A percentile compares a stretch with the other conserved stretches of the same genome.
These are phyloP conservation scores for Nothopassalora personata DNA, from an alignment of 2,329 filamentous ascomycete species.

Conservation along the genomic window DNA sequence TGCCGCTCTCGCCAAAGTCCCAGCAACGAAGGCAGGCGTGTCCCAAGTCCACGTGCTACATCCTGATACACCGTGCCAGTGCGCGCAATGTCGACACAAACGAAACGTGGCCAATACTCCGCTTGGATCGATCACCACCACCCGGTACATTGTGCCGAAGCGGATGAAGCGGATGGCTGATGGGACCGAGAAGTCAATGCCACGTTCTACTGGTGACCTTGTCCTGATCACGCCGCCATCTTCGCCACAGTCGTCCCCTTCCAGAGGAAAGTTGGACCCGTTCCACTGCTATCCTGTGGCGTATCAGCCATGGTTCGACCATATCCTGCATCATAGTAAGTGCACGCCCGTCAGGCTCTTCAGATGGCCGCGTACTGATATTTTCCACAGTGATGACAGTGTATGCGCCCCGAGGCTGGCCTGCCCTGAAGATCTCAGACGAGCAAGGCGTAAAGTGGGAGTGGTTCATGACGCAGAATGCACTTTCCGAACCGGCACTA, in stretches of 20 bases:
- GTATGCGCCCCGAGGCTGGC: conserved; percentile 33
- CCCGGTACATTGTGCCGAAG: conserved; percentile 1
- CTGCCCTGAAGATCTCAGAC: conserved; percentile 28
- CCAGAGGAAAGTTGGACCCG: conserved; percentile 21
- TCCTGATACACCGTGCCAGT: conserved; percentile 2
- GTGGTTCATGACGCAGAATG: conserved; percentile 31
- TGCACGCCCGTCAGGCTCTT: not conserved
- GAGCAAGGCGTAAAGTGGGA: conserved; percentile 30
- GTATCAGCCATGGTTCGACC: conserved; percentile 29
- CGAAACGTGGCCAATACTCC: conserved; percentile 4
- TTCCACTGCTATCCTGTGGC: conserved; percentile 31
- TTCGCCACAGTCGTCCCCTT: conserved; percentile 13
- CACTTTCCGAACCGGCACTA: conserved; percentile 30
- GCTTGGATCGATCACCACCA: conserved; percentile 3
- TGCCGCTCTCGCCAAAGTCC: conserved; percentile 3
- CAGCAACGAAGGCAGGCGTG: conserved; percentile 1
- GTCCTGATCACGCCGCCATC: conserved; percentile 18
- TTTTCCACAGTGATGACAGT: conserved; percentile 26
- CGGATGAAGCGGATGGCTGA: conserved; percentile 20
- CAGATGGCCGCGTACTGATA: not conserved
- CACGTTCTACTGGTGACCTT: conserved; percentile 10
- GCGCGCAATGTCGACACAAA: conserved; percentile 8
- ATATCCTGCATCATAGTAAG: conserved; percentile 29
- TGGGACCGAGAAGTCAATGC: conserved; percentile 16
- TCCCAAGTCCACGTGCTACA: conserved; percentile 4